Evolutionary conservation across 495 filamentous ascomycete genomes (phyloP), one percentile per base, ranked within the genome.

Genomic region (Xylaria intraflava): DNA sequence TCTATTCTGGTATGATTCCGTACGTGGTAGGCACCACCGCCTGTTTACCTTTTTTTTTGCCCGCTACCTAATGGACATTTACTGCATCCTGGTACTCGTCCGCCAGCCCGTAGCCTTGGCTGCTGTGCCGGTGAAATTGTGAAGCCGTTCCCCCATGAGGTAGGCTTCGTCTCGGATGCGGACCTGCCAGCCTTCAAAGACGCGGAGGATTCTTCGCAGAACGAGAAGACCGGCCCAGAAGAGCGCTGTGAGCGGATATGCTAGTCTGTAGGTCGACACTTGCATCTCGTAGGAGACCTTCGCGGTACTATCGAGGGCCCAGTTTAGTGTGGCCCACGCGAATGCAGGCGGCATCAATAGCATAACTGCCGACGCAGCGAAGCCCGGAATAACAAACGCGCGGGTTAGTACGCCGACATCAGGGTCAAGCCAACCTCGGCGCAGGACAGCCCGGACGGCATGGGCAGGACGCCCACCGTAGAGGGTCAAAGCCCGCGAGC

Each of bases 141-240:
- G 92, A 56, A 99, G 71, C 29, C 90, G 74, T 72, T 97, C 90
- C 2, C 93, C 93, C 62, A 96, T 93, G 57, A 97, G 72, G 62
- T 97, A 99, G 7, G 95, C 92, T 69, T 99, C 93, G 64, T 99
- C 93, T 29, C 86, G 73, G 44, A 99, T 90, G 58, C 82, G 82
- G 62, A 82, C 78, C 64, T 87, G 82, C 93, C 93, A 98, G 38
- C 78, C 73, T 22, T 81, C 77, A 53, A 92, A 79, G 29, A 85
- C 71, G 38, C 79, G 80, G 35, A 91, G 69, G 36, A 84, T 69
- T 49, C 76, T 73, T 43, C 70, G 72, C 17, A 66, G 44, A 26
- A 63, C 59, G n/a, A 67, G 17, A 2, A 65, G 49, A 0, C 49
- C 57, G 17, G 69, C 60, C 11, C 83, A 59, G 24, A 68, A 72